Evolutionary conservation across 352 stramenopile species (phyloP).

Genomic region (Plasmopara halstedii): DNA sequence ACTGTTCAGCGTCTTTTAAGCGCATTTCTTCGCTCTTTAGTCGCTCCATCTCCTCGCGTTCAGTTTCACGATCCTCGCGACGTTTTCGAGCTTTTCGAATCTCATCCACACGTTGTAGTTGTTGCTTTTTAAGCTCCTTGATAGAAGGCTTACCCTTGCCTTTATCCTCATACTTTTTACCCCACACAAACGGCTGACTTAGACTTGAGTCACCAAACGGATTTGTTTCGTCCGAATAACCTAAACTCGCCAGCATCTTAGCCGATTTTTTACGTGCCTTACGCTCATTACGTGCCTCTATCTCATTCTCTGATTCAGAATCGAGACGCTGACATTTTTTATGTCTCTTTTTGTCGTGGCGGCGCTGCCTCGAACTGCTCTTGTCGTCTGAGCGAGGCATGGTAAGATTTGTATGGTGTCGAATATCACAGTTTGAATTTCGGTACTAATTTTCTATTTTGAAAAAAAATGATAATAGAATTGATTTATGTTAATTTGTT

Average conservation of each 20-base stretch:
- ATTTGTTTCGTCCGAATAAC: slow-evolving; percentile 99
- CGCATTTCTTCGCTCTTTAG: slow-evolving; percentile 92
- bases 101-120: slow-evolving; percentile 88
- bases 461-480: too few relatives aligned
- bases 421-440: too few relatives aligned
- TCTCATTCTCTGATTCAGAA: slow-evolving; percentile 22
- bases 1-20: slow-evolving; percentile 94
- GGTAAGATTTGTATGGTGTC: too few relatives aligned
- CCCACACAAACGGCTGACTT: slow-evolving; percentile 95
- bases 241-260: slow-evolving; percentile 79
- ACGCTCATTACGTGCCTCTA: slow-evolving; percentile 40
- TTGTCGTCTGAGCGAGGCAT: slow-evolving; percentile 14
- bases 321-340: slow-evolving; percentile 19
- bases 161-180: slow-evolving; percentile 89
- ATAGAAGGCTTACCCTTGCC: slow-evolving; percentile 21
- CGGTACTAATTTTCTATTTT: too few relatives aligned
- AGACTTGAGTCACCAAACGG: slow-evolving; percentile 98
- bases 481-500: too few relatives aligned
- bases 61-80: slow-evolving; percentile 78
- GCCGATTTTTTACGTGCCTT: slow-evolving; percentile 61
- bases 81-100: slow-evolving; percentile 94
- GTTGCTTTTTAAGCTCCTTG: slow-evolving; percentile 54
- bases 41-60: slow-evolving; percentile 95
- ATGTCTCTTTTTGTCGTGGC: slow-evolving; percentile 26
- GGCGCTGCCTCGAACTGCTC: slow-evolving; percentile 2